Base-by-base conservation (phyloP, 2,329 filamentous ascomycete species). In the Xylariaceae sp. region DNA sequence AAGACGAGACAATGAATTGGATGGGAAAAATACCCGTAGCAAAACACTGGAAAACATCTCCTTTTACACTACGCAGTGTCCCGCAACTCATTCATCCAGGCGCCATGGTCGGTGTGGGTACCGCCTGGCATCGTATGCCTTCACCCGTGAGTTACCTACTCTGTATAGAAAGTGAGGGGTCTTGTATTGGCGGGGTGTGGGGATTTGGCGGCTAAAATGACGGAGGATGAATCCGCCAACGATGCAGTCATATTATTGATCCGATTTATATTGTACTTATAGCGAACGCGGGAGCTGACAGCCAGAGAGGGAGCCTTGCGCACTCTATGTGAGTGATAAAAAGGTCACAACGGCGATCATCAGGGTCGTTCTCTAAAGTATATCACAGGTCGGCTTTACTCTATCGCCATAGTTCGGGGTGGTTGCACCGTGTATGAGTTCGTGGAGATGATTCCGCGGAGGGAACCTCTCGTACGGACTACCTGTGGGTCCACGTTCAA, bases 141-240 rank as follows among this genome's bases (percentile, higher is more conserved):
- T 51, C 47, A 19, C 48, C 21, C 13, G 37, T 46, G 39, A 37
- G 45, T n/a, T 45, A 12, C 9, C 21, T 43, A n/a, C 18, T 42
- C 30, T 46, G 22, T 50, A 36, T 45, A 34, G 37, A 51, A 53
- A 52, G 57, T 65, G 65, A 67, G 64, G 64, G 65, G 65, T 58
- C 59, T 52, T 39, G 39, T 51, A 49, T 34, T 37, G 21, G 54
- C 46, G 59, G 55, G 52, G 57, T 52, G 36, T 36, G 56, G 62
- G 61, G 55, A 49, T 61, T 56, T 65, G 54, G 63, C 65, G 65
- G 65, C 65, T 67, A 67, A 67, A 65, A 58, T 66, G 54, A 62
- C 55, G 59, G 58, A 60, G 54, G 49, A 59, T 49, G 34, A 58
- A 47, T 50, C 62, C 60, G 55, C 65, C 60, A 64, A 65, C 64